phyloP scores from a whole-genome alignment of 1,284 basidiomycete genomes.

The Naganishia albida region DNA sequence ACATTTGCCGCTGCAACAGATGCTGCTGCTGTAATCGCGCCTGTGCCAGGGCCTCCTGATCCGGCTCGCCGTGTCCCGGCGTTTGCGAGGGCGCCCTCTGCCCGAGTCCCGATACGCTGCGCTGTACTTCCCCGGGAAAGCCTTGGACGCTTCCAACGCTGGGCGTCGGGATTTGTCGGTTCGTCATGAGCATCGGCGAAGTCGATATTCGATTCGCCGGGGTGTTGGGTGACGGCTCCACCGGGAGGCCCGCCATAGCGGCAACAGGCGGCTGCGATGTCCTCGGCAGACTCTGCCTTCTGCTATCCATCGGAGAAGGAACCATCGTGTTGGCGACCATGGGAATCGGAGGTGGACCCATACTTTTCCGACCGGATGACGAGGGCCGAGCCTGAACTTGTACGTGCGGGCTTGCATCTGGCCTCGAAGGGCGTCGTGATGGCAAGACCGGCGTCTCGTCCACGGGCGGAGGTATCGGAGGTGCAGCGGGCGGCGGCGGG shows the following conservation, averaged over 20 bases:
- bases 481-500: not conserved
- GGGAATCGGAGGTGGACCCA: too few relatives aligned
- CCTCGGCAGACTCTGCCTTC: not conserved
- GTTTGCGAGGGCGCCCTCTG: constrained; percentile 12
- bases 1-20: constrained; percentile 16
- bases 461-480: not conserved
- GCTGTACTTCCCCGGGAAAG: not conserved
- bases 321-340: not conserved
- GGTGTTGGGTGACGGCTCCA: not conserved
- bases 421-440: not conserved
- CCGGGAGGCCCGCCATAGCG: not conserved
- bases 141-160: not conserved
- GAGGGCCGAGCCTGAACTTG: not conserved
- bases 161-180: constrained; percentile 1
- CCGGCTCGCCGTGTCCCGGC: not conserved
- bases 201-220: not conserved
- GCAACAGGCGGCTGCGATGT: not conserved
- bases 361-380: too few relatives aligned
- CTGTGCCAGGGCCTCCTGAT: constrained; percentile 18
- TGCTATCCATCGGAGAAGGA: not conserved
- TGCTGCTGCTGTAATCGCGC: constrained; percentile 29
- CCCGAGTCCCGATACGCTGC: too few relatives aligned
- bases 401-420: not conserved
- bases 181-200: constrained; percentile 14
- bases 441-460: not conserved